Conservation (phyloP, 768 basidiomycete species). For the Agaricus subrufescens region DNA sequence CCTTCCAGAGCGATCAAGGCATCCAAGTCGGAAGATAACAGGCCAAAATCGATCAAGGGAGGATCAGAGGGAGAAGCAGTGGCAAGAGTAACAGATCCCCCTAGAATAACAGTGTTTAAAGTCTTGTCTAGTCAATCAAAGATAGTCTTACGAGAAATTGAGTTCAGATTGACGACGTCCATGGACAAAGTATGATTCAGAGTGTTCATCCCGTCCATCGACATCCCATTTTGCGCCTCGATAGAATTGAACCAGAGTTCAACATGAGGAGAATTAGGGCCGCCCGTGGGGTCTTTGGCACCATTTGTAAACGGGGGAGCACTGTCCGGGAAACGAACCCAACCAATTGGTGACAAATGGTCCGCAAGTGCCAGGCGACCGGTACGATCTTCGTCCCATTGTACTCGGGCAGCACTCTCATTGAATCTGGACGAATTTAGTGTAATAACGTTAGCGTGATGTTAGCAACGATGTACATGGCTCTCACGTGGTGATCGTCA, state of each 20-base stretch:
- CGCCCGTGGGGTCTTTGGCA: slow-evolving; percentile 6
- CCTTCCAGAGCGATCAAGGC: slow-evolving; percentile 17
- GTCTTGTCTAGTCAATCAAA: neutral
- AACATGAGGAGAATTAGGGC: slow-evolving; percentile 10
- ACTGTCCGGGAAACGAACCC: slow-evolving; percentile 8
- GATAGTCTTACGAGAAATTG: neutral
- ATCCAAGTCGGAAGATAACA: slow-evolving; percentile 19
- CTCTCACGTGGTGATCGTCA: neutral
- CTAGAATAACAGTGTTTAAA: neutral
- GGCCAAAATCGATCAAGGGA: slow-evolving; percentile 36
- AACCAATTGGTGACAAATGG: neutral
- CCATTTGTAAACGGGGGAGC: slow-evolving; percentile 5
- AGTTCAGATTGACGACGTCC: neutral
- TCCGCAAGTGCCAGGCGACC: slow-evolving; percentile 7
- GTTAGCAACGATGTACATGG: no score
- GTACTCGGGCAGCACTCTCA: neutral
- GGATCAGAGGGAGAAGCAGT: slow-evolving; percentile 34
- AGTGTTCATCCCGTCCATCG: neutral
- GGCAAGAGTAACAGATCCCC: slow-evolving; percentile 22
- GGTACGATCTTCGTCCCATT: slow-evolving; percentile 3
- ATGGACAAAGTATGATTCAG: neutral
- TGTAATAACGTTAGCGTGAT: neutral
- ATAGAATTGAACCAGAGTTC: slow-evolving; percentile 3
- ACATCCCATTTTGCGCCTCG: neutral
- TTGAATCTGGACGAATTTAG: neutral